These are phyloP conservation scores for Arabidopsis hybrid DNA, from an alignment of 441 rosid species.

Conservation along the genomic window DNA sequence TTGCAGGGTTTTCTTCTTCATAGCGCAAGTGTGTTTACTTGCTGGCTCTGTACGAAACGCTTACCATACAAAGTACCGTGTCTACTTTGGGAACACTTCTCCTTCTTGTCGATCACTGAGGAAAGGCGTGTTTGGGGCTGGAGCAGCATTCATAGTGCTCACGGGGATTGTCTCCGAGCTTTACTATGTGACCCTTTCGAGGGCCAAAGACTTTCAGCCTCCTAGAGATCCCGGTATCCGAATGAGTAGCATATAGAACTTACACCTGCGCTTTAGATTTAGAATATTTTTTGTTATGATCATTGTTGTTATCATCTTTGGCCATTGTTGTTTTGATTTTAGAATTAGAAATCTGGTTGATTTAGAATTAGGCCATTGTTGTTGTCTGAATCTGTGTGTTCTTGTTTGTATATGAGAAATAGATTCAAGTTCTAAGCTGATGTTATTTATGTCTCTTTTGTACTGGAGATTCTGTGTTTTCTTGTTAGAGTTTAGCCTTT, in stretches of 20 bases:
- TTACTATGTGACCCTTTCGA: constrained; percentile 70
- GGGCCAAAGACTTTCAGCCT: constrained; percentile 52
- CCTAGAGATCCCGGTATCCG: constrained; percentile 69
- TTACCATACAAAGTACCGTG: constrained; percentile 75
- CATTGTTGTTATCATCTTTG: constrained; percentile 12
- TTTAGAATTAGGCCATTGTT: neutral
- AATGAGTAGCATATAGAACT: constrained; percentile 71
- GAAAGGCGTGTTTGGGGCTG: constrained; percentile 85
- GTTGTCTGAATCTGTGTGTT: constrained; percentile 1
- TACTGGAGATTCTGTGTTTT: constrained; percentile 9
- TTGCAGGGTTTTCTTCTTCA: constrained; percentile 84
- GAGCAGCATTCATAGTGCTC: constrained; percentile 76
- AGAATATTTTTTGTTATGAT: neutral
- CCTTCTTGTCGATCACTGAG: constrained; percentile 68
- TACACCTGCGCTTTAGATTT: neutral
- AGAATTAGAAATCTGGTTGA: neutral
- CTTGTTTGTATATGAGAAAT: constrained; percentile 26
- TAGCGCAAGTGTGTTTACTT: constrained; percentile 81
- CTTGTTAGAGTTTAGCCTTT: neutral
- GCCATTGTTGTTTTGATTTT: neutral
- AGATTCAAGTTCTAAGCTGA: constrained; percentile 16
- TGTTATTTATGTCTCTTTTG: neutral
- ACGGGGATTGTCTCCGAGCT: constrained; percentile 80
- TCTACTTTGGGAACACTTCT: constrained; percentile 33
- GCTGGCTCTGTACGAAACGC: constrained; percentile 85